phyloP scores from a whole-genome alignment of 805 yeast genomes.

The Nakazawaea laoshanensis region DNA sequence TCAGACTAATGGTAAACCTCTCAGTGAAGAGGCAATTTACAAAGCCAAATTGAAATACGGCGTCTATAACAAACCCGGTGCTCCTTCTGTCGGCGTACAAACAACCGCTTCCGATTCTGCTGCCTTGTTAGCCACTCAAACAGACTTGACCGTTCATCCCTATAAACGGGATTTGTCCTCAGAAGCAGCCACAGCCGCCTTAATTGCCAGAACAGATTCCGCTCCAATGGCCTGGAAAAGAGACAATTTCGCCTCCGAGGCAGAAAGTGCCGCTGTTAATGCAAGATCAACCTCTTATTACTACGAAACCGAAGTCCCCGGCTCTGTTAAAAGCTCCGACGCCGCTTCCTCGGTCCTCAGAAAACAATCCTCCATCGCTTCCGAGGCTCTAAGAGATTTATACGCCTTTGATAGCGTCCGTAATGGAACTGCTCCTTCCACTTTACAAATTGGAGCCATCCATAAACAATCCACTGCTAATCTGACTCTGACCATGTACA shows the following conservation, averaged over 20 bases:
- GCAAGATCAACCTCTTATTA: constrained; percentile 21
- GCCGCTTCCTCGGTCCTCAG: constrained; percentile 36
- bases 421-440: constrained; percentile 26
- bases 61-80: constrained; percentile 43
- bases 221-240: constrained; percentile 42
- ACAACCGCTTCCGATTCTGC: constrained; percentile 69
- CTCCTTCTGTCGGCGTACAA: constrained; percentile 51
- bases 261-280: constrained; percentile 34
- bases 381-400: constrained; percentile 28
- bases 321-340: constrained; percentile 23
- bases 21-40: constrained; percentile 68
- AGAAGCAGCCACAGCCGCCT: constrained; percentile 64
- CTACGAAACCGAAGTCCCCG: constrained; percentile 22
- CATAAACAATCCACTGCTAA: constrained; percentile 23
- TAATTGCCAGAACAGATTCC: constrained; percentile 35
- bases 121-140: constrained; percentile 63
- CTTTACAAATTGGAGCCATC: constrained; percentile 22
- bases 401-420: constrained; percentile 36
- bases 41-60: constrained; percentile 69
- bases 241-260: constrained; percentile 33
- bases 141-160: constrained; percentile 55
- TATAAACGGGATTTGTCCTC: constrained; percentile 52
- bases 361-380: constrained; percentile 21
- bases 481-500: constrained; percentile 35
- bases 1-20: constrained; percentile 62